Evolutionary conservation across 2,329 filamentous ascomycete species (phyloP).

Genomic region (Trichophyton schoenleinii): DNA sequence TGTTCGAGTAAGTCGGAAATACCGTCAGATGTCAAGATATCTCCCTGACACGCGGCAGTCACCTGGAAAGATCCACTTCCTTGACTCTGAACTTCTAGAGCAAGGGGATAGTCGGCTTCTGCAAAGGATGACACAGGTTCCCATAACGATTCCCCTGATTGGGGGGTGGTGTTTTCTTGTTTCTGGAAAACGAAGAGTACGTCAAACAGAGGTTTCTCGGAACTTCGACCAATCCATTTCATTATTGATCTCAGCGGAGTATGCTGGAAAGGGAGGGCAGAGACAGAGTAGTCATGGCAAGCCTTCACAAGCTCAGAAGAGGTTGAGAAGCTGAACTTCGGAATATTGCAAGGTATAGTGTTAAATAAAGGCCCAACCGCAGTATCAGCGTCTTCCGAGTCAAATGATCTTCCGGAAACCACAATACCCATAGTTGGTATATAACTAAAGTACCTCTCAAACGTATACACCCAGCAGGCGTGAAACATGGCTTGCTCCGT

Average conservation of each 20-base stretch:
- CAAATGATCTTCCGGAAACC: conserved; percentile 63
- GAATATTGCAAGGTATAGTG: conserved; percentile 60
- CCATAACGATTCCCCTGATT: conserved; percentile 40
- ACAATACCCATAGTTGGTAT: conserved; percentile 57
- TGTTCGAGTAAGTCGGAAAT: conserved; percentile 31
- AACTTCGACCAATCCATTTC: conserved; percentile 56
- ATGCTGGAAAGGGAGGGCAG: conserved; percentile 60
- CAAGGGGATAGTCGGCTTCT: conserved; percentile 58
- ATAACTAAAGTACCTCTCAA: conserved; percentile 41
- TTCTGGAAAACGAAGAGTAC: conserved; percentile 71
- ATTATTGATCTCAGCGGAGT: conserved; percentile 66
- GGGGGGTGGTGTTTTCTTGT: conserved; percentile 21
- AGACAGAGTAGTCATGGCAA: conserved; percentile 60
- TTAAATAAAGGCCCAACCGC: conserved; percentile 82
- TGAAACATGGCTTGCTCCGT: conserved; percentile 71
- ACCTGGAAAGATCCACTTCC: conserved; percentile 39
- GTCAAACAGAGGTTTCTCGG: conserved; percentile 55
- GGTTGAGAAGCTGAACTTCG: conserved; percentile 33
- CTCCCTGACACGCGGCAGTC: conserved; percentile 47
- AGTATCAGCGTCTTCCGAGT: conserved; percentile 49
- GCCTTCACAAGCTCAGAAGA: conserved; percentile 49
- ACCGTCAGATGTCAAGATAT: conserved; percentile 25
- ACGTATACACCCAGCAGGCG: conserved; percentile 55
- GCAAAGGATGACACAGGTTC: conserved; percentile 36
- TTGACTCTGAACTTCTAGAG: conserved; percentile 57